Conservation (phyloP, 768 basidiomycete species). For the Calocera cornea region DNA sequence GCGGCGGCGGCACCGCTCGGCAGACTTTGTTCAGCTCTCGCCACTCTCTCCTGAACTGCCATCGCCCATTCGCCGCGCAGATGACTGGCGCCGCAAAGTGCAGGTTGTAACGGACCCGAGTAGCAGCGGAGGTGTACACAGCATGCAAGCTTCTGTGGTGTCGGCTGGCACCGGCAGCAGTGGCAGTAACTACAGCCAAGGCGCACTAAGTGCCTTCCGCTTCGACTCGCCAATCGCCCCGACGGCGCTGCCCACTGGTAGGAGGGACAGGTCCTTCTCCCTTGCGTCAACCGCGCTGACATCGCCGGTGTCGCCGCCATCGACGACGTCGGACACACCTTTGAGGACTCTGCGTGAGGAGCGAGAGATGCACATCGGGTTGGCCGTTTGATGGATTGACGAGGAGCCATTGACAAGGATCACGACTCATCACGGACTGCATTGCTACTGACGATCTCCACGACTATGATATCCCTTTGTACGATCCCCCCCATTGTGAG, state of each 20-base stretch:
- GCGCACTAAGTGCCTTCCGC: background rate
- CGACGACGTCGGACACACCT: background rate
- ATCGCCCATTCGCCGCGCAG: background rate
- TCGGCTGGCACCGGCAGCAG: background rate
- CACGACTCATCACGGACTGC: background rate
- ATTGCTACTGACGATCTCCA: background rate
- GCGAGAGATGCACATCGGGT: background rate
- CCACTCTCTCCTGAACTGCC: background rate
- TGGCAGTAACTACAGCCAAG: background rate
- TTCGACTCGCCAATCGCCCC: background rate
- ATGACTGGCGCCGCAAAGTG: background rate
- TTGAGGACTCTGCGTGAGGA: background rate
- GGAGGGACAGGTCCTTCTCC: background rate
- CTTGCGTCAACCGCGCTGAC: background rate
- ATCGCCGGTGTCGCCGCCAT: background rate
- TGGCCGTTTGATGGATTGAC: background rate
- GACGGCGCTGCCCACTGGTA: background rate
- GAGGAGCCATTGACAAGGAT: background rate
- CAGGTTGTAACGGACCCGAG: background rate
- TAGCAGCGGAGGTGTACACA: background rate
- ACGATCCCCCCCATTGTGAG: background rate
- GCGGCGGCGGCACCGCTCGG: background rate
- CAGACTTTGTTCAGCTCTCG: background rate
- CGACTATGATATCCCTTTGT: background rate
- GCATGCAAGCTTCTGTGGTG: background rate